Percentiles rank a stretch among this genome's conserved stretches.
Conservation (phyloP, 306 rosid species). For the Vigna unguiculata region DNA sequence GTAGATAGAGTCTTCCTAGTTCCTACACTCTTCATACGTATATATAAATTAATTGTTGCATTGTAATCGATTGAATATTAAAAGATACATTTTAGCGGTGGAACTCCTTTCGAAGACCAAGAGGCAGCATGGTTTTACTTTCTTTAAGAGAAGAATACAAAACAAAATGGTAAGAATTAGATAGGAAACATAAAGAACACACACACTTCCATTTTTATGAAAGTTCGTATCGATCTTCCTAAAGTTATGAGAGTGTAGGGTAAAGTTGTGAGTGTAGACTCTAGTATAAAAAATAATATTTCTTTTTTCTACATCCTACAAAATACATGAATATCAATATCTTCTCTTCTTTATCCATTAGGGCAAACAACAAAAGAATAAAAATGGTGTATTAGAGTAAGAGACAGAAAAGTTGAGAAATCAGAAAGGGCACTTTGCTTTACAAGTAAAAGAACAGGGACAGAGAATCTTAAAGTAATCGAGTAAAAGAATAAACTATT, state of each 20-base stretch:
- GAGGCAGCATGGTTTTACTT: background rate
- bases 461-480: conserved; percentile 37
- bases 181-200: background rate
- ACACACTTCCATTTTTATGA: background rate
- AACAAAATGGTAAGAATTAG: background rate
- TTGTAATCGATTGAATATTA: background rate
- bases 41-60: background rate
- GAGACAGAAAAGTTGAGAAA: background rate
- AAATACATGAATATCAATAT: background rate
- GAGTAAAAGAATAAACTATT: conserved; percentile 11
- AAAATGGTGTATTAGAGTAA: background rate
- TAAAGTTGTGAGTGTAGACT: background rate
- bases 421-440: background rate
- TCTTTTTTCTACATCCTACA: background rate
- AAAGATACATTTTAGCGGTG: conserved; percentile 10
- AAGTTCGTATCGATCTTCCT: background rate
- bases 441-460: conserved; percentile 14
- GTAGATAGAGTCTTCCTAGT: background rate
- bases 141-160: background rate
- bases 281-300: background rate
- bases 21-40: background rate
- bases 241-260: conserved; percentile 4
- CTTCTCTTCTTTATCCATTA: background rate
- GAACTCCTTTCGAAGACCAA: background rate
- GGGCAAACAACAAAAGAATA: background rate